phyloP scores from a whole-genome alignment of 2,329 filamentous ascomycete genomes.

The Coniosporium tulheliwenetii region DNA sequence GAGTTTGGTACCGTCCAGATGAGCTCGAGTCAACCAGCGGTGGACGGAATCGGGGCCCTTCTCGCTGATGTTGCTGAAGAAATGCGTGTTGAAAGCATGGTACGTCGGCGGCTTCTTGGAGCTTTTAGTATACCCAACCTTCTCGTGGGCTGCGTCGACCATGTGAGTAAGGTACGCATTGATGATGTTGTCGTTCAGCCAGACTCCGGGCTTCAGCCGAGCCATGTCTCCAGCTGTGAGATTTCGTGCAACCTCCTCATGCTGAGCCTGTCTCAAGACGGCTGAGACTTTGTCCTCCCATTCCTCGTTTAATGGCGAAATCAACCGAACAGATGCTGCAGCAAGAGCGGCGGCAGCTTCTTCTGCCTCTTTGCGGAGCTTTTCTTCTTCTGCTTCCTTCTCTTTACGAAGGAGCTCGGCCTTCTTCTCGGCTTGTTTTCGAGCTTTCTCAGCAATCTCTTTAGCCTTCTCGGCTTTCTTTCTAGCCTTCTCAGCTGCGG shows the following conservation, averaged over 20 bases:
- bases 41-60: constrained; percentile 33
- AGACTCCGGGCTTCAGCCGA: constrained; percentile 43
- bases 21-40: constrained; percentile 41
- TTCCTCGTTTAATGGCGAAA: constrained; percentile 16
- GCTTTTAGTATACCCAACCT: constrained; percentile 35
- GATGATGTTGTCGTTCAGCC: constrained; percentile 67
- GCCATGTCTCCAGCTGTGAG: constrained; percentile 31
- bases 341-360: constrained; percentile 3
- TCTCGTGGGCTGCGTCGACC: constrained; percentile 37
- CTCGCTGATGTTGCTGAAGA: constrained; percentile 40
- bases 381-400: constrained; percentile 1
- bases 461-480: constrained; percentile 3
- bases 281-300: constrained; percentile 23
- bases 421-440: neutral
- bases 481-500: constrained; percentile 3
- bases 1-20: constrained; percentile 44
- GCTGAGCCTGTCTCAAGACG: constrained; percentile 14
- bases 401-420: neutral
- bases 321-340: constrained; percentile 6
- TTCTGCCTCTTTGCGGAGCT: constrained; percentile 2
- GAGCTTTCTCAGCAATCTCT: neutral
- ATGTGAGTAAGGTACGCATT: constrained; percentile 50
- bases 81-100: constrained; percentile 49
- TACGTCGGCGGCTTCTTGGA: constrained; percentile 40
- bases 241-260: constrained; percentile 12